These are phyloP conservation scores for Tieghemiomyces parasiticus DNA, from an alignment of 192 early-diverging fungal genomes.

Conservation along the genomic window DNA sequence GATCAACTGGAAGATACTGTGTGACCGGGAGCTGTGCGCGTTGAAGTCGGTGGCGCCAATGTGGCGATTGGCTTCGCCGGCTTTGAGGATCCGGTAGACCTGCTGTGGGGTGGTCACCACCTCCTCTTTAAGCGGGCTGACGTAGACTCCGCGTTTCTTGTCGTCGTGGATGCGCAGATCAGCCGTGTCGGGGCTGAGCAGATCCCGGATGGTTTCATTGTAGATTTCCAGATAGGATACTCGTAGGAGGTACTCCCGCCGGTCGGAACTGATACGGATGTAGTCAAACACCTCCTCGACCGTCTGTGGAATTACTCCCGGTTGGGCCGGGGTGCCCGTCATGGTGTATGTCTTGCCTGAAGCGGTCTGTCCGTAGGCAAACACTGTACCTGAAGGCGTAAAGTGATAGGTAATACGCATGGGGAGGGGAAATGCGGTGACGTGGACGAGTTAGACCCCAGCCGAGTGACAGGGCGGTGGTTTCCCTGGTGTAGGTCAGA, in stretches of 20 bases:
- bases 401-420: no score
- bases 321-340: slow-evolving; percentile 51
- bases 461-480: no score
- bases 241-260: slow-evolving; percentile 54
- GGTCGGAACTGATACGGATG: slow-evolving; percentile 42
- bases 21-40: slow-evolving; percentile 60
- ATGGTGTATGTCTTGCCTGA: slow-evolving; percentile 60
- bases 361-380: slow-evolving; percentile 84
- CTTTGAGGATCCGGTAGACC: slow-evolving; percentile 49
- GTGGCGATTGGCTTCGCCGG: slow-evolving; percentile 61
- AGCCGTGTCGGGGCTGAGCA: slow-evolving; percentile 54
- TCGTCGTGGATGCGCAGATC: slow-evolving; percentile 69
- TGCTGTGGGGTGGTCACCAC: slow-evolving; percentile 51
- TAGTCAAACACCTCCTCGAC: slow-evolving; percentile 64
- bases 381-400: slow-evolving; percentile 49
- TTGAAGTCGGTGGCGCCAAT: slow-evolving; percentile 74
- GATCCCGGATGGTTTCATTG: slow-evolving; percentile 66
- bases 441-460: no score
- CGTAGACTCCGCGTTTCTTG: slow-evolving; percentile 49
- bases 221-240: slow-evolving; percentile 91
- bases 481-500: no score
- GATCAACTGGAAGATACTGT: slow-evolving; percentile 74
- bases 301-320: slow-evolving; percentile 61
- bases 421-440: no score
- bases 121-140: slow-evolving; percentile 54